These are phyloP conservation scores for Eucommia ulmoides DNA, from an alignment of 257 asterid species.

Conservation along the genomic window DNA sequence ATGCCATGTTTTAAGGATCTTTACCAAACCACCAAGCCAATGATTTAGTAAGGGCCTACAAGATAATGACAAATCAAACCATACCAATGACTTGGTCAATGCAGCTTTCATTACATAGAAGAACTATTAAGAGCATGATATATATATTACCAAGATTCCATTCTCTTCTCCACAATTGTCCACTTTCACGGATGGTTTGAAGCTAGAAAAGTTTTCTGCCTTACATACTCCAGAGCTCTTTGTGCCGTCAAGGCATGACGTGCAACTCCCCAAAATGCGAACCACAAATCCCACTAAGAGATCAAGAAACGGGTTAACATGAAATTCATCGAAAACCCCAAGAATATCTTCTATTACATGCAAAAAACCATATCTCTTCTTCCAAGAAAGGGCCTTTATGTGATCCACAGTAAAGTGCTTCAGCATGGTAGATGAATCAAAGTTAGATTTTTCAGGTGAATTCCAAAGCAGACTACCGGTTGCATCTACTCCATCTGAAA, in stretches of 20 bases:
- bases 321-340: constrained; percentile 71
- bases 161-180: constrained; percentile 23
- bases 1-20: too few relatives aligned
- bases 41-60: too few relatives aligned
- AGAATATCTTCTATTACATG: constrained; percentile 76
- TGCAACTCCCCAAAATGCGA: constrained; percentile 57
- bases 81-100: too few relatives aligned
- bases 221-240: constrained; percentile 20
- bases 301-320: constrained; percentile 56
- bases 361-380: constrained; percentile 67
- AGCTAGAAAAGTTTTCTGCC: constrained; percentile 12
- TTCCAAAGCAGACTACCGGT: constrained; percentile 13
- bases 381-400: constrained; percentile 53
- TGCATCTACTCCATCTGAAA: constrained; percentile 29
- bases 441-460: constrained; percentile 17
- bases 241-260: constrained; percentile 31
- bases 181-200: constrained; percentile 21
- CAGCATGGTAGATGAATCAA: constrained; percentile 33
- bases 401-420: constrained; percentile 40
- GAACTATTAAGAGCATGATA: too few relatives aligned
- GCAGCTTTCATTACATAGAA: too few relatives aligned
- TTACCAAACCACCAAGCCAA: too few relatives aligned
- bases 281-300: constrained; percentile 56
- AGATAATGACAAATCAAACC: too few relatives aligned
- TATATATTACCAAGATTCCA: constrained; percentile 43